Base-by-base conservation (phyloP, 1,284 basidiomycete species). In the Trametes pubescens region DNA sequence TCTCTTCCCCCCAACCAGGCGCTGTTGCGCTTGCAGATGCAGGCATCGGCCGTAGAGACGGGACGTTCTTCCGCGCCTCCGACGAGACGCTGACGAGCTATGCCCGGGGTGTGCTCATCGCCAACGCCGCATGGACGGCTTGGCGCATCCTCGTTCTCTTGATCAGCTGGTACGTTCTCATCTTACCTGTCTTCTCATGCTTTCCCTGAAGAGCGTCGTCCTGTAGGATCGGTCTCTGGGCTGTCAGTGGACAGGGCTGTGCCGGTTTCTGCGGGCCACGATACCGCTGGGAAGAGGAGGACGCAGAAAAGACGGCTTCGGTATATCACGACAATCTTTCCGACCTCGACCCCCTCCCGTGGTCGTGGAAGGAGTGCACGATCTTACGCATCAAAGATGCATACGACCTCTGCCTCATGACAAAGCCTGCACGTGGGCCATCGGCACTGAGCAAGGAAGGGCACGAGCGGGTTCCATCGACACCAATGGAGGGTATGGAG, bases 211-310 rank as follows among this genome's bases (percentile, higher is more conserved):
- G 14, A 40, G n/a, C 32, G 26, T 24, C 49, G n/a, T 57, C 51
- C 11, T 56, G 56, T 26, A 93, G 89, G 83, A 73, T 90, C 47
- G 88, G 89, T 43, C 81, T 95, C 21, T 94, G 91, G 91, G 74
- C 90, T 63, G 75, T 90, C 65, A 90, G 87, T 59, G 90, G 89
- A 53, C 84, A 92, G 66, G 84, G 84, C 65, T 92, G 89, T 62
- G 91, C 85, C 55, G 92, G 92, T 26, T 74, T 93, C n/a, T 93
- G 91, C 74, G 92, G 92, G 54, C 92, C 92, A 11, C 85, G 91
- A 24, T 86, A 87, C 72, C 82, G 89, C 66, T 93, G 91, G 92
- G 91, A 93, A 73, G 92, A 93, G 77, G 86, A 88, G 62, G 87
- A 88, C 43, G 81, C 81, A 22, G 89, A 89, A 72, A 90, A 88